A percentile compares a stretch with the other conserved stretches of the same genome.
These are phyloP conservation scores for Dictyostelium citrinum DNA, from an alignment of 78 protist species.

Conservation along the genomic window DNA sequence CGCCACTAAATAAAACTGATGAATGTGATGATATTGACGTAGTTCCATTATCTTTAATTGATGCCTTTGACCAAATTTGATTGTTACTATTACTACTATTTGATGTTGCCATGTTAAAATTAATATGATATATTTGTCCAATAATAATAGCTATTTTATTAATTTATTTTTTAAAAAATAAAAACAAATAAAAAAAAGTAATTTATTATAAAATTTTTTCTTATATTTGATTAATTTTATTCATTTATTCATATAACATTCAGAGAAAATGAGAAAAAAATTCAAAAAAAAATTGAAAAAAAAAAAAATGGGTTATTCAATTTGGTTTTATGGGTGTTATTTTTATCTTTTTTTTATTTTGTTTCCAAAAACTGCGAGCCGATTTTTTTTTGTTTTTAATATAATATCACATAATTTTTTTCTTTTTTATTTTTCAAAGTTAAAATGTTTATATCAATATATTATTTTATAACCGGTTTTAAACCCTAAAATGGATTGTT, in stretches of 20 bases:
- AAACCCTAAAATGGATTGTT: too few species aligned
- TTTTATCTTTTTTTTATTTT: too few species aligned
- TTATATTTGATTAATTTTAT: not conserved
- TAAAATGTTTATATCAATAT: too few species aligned
- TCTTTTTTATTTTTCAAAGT: too few species aligned
- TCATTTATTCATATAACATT: not conserved
- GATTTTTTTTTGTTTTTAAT: too few species aligned
- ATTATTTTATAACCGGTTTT: too few species aligned
- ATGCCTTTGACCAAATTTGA: conserved; percentile 26
- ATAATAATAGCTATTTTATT: not conserved
- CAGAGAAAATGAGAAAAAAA: not conserved
- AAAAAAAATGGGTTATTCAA: too few species aligned
- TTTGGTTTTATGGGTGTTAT: too few species aligned
- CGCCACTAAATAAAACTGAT: not conserved
- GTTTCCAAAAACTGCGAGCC: too few species aligned
- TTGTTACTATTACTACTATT: not conserved
- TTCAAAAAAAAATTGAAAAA: not conserved
- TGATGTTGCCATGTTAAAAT: not conserved
- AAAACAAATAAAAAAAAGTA: not conserved
- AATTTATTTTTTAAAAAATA: not conserved
- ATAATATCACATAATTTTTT: too few species aligned
- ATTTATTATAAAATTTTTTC: not conserved
- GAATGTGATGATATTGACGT: conserved; percentile 66
- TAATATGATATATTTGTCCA: too few species aligned
- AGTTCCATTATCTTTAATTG: not conserved